phyloP scores from a whole-genome alignment of 2,329 filamentous ascomycete species.

The Aspergillus melleus region DNA sequence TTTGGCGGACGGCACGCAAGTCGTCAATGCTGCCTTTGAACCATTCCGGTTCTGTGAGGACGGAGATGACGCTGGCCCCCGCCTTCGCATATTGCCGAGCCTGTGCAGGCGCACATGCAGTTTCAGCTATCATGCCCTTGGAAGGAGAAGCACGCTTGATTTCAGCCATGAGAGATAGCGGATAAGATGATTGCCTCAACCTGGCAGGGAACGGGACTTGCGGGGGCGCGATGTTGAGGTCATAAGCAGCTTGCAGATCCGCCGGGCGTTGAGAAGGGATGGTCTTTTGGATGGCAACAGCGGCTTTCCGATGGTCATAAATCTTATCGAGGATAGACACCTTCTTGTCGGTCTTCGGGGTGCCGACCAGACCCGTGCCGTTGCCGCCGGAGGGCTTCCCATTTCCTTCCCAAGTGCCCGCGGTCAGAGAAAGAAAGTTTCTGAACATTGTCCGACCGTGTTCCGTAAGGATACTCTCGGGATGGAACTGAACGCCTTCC shows the following conservation, averaged over 20 bases:
- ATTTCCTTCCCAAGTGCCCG: slow-evolving; percentile 89
- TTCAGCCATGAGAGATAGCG: slow-evolving; percentile 93
- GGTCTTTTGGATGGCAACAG: slow-evolving; percentile 76
- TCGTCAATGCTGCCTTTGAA: slow-evolving; percentile 99
- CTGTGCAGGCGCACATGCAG: slow-evolving; percentile 84
- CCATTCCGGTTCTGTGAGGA: slow-evolving; percentile 98
- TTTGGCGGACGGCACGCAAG: slow-evolving; percentile 80
- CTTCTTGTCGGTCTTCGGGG: slow-evolving; percentile 56
- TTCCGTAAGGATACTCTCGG: slow-evolving; percentile 92
- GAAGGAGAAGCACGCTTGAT: slow-evolving; percentile 96
- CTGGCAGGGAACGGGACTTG: slow-evolving; percentile 77
- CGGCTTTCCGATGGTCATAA: slow-evolving; percentile 74
- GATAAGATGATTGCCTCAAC: slow-evolving; percentile 76
- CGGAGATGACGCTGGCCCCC: slow-evolving; percentile 94
- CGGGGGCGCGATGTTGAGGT: slow-evolving; percentile 80
- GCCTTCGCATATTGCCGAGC: slow-evolving; percentile 89
- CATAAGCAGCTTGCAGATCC: slow-evolving; percentile 84
- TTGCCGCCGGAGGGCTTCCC: slow-evolving; percentile 40
- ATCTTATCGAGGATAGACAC: slow-evolving; percentile 88
- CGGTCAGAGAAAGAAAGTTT: slow-evolving; percentile 85
- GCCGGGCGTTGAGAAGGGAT: slow-evolving; percentile 80
- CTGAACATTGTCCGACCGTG: slow-evolving; percentile 85
- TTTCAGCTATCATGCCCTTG: slow-evolving; percentile 88
- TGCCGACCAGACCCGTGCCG: slow-evolving; percentile 18
- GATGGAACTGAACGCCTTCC: slow-evolving; percentile 98